Evolutionary conservation across 306 rosid genomes (phyloP), one percentile per base, ranked within the genome.

Genomic region (Pachyrhizus erosus): DNA sequence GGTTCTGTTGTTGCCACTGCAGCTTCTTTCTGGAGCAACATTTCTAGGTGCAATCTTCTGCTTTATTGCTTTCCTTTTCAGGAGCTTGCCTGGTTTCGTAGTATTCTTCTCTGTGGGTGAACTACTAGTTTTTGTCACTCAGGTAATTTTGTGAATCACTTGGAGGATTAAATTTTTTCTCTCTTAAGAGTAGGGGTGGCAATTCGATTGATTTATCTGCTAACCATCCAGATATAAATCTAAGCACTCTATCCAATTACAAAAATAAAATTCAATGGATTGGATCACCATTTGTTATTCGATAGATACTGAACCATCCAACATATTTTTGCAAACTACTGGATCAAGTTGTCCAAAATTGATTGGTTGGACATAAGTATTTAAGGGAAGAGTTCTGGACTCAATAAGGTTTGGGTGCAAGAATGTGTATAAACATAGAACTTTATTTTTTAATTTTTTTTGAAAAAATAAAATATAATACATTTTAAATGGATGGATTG

Each of bases 21-120:
- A 95, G 98, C 90, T 96, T 88, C 97, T 93, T 82, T 84, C 91
- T 79, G 97, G 75, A 77, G 90, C 98, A 70, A 96, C 98, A 18
- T 81, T 96, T 81, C 83, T 93, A 15, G 99, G 99, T 29, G 97
- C 97, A 69, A 84, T 87, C 78, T 90, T 92, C 86, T 96, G 98
- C 87, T 88, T 96, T 67, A 52, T 89, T 51, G 97, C 99, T 60
- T 96, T 96, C 77, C 91, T 90, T 83, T 81, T 92, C 60, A 88
- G 33, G 85, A 77, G 86, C 92, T 88, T 96, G 88, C 72, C 83
- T 79, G 91, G 84, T 69, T 96, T 83, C 87, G 67, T 93, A 48
- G 89, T 87, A 57, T 83, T 96, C 76, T 93, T 93, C 74, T 34
- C 92, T 52, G 24, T 96, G 6, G 98, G 99, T n/a, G 98, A 96